These are phyloP conservation scores for Wickerhamiella siamensis DNA, from an alignment of 805 yeast species.

Conservation along the genomic window DNA sequence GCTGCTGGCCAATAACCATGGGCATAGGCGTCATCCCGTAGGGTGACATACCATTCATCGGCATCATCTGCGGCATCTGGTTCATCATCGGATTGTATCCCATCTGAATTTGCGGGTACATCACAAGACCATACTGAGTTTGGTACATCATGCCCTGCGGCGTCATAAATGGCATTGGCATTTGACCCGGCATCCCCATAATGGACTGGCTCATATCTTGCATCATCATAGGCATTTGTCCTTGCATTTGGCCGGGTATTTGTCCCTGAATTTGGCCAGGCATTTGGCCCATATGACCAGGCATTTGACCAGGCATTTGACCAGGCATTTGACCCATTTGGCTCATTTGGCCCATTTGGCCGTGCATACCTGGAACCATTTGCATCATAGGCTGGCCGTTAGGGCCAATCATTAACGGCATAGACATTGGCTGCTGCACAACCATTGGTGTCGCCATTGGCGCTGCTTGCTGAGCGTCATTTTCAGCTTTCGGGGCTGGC, in stretches of 20 bases:
- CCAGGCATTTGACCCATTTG: slow-evolving; percentile 1
- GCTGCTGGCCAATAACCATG: not conserved
- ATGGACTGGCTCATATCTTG: slow-evolving; percentile 2
- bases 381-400: not conserved
- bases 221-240: not conserved
- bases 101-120: not conserved
- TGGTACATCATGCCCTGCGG: not conserved
- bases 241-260: too few species aligned
- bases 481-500: too few species aligned
- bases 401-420: not conserved
- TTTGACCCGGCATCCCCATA: not conserved
- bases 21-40: slow-evolving; percentile 1
- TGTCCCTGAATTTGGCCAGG: too few species aligned
- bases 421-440: not conserved
- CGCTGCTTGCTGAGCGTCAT: too few species aligned
- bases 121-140: not conserved
- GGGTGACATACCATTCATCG: not conserved
- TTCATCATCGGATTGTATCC: slow-evolving; percentile 1
- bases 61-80: slow-evolving; percentile 7
- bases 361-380: not conserved
- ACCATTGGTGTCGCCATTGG: not conserved
- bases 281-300: too few species aligned
- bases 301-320: too few species aligned
- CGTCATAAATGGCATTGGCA: slow-evolving; percentile 2
- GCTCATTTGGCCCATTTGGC: not conserved